Percentiles rank a stretch among this genome's conserved stretches.
Evolutionary conservation across 495 filamentous ascomycete genomes (phyloP).

Genomic region (Melanomma pulvis-pyrius): DNA sequence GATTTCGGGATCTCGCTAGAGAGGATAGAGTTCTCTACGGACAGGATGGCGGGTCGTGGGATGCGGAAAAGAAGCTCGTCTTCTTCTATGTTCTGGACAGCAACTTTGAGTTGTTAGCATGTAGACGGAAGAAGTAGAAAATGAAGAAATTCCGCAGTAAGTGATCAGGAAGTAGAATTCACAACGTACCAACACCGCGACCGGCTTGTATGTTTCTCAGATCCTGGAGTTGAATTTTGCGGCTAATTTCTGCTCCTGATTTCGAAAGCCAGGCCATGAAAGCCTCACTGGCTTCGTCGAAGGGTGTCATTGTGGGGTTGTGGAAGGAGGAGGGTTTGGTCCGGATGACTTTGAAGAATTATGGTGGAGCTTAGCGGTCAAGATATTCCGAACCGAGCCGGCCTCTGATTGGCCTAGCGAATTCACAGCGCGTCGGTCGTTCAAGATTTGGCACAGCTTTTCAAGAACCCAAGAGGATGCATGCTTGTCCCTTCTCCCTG

Average conservation of each 20-base stretch:
- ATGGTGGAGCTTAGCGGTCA: slow-evolving; percentile 17
- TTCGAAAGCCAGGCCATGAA: slow-evolving; percentile 61
- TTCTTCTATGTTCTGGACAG: slow-evolving; percentile 57
- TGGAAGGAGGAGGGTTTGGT: slow-evolving; percentile 1
- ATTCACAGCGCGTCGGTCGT: background rate
- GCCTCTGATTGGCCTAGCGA: slow-evolving; percentile 9
- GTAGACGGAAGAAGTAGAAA: background rate
- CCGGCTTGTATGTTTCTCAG: slow-evolving; percentile 56
- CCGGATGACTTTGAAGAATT: background rate
- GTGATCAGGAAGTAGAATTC: background rate
- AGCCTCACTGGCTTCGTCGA: slow-evolving; percentile 37
- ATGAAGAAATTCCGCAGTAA: background rate
- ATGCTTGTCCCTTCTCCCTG: no score
- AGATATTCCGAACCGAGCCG: slow-evolving; percentile 14
- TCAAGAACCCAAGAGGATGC: no score
- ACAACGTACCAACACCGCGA: slow-evolving; percentile 62
- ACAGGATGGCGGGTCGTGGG: slow-evolving; percentile 58
- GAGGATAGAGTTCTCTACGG: slow-evolving; percentile 44
- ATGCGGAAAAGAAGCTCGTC: slow-evolving; percentile 70
- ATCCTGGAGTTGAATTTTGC: slow-evolving; percentile 60
- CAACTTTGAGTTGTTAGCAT: slow-evolving; percentile 51
- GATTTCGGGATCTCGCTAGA: slow-evolving; percentile 22
- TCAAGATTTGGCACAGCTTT: no score
- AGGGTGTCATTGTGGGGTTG: slow-evolving; percentile 11
- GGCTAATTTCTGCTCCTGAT: slow-evolving; percentile 56